Evolutionary conservation across 2,329 filamentous ascomycete genomes (phyloP), one percentile per base, ranked within the genome.

Genomic region (Diaporthe humulicola): DNA sequence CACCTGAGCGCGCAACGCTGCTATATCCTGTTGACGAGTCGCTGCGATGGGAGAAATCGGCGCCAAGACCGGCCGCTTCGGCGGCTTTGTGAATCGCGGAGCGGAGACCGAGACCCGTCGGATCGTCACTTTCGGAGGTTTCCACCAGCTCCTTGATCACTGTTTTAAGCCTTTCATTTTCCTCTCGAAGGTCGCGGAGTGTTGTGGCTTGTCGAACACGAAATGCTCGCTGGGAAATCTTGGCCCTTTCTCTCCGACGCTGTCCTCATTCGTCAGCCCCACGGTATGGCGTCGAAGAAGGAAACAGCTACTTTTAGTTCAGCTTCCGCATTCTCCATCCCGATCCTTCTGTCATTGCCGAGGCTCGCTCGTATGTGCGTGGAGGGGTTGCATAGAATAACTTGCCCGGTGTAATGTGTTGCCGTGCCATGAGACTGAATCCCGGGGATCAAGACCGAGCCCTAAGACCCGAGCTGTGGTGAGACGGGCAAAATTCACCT

Each of bases 241-340:
- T 71, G 17, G 52, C 69, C 19, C 69, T 52, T 22, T 71, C 69
- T 54, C 69, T 71, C 38, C 69, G 69, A 17, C 69, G 69, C 69
- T 71, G 25, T 8, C 52, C 38, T 25, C 22, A 4, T 25, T 58
- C 7, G 28, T 71, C 12, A 71, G 69, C 48, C 15, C 33, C 28
- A 7, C 17, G 3, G 14, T 22, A 19, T 14, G 2, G 38, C 38
- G 38, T 15, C 38, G n/a, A 12, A 22, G 14, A 14, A 19, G 17
- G 25, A 25, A 7, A 9, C 2, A 15, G 25, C 12, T 64, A 64
- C 58, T 5, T 45, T 19, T 10, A 64, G 19, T 25, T 64, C 58
- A 64, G 25, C 38, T 7, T 40, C 58, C 7, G 58, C 38, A 15
- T 64, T 22, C 1, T 64, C 38, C 58, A 64, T 64, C n/a, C 7